Conservation (phyloP, 139 green algal species). For the Asterochloris sp. region DNA sequence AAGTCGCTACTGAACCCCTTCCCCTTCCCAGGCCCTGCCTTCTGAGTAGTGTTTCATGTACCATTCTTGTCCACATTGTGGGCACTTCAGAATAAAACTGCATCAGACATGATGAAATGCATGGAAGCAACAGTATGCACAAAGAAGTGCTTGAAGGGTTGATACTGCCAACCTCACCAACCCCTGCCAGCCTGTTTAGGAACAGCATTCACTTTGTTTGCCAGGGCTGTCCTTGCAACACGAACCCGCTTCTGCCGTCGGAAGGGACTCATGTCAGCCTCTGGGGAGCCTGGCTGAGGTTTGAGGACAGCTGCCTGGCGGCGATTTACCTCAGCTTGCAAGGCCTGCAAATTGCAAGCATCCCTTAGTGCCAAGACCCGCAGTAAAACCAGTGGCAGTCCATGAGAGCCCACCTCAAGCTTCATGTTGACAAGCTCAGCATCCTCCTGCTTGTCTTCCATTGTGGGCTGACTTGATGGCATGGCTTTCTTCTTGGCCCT, state of each 20-base stretch:
- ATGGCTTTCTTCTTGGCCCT: slow-evolving; percentile 6
- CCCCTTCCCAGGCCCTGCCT: too few species aligned
- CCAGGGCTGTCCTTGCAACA: not conserved
- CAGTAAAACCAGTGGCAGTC: not conserved
- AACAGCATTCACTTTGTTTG: not conserved
- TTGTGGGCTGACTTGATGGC: slow-evolving; percentile 10
- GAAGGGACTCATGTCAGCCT: slow-evolving; percentile 8
- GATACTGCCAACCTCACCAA: too few species aligned
- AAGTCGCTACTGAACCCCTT: not conserved
- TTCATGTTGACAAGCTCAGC: not conserved
- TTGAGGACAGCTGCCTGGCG: slow-evolving; percentile 16
- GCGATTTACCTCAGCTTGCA: slow-evolving; percentile 18
- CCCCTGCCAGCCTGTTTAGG: not conserved
- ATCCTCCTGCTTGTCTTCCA: slow-evolving; percentile 8
- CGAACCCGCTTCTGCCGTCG: slow-evolving; percentile 16
- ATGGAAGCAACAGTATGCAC: too few species aligned
- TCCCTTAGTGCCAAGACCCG: too few species aligned
- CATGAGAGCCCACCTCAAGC: not conserved
- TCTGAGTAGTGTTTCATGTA: too few species aligned
- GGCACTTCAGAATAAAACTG: too few species aligned
- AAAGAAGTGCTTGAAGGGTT: too few species aligned
- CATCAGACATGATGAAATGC: too few species aligned
- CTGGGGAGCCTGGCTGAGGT: slow-evolving; percentile 10
- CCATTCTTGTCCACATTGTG: too few species aligned
- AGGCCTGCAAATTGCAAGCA: not conserved